These are phyloP conservation scores for Komagataella pseudopastoris DNA, from an alignment of 805 yeast species.

Conservation along the genomic window DNA sequence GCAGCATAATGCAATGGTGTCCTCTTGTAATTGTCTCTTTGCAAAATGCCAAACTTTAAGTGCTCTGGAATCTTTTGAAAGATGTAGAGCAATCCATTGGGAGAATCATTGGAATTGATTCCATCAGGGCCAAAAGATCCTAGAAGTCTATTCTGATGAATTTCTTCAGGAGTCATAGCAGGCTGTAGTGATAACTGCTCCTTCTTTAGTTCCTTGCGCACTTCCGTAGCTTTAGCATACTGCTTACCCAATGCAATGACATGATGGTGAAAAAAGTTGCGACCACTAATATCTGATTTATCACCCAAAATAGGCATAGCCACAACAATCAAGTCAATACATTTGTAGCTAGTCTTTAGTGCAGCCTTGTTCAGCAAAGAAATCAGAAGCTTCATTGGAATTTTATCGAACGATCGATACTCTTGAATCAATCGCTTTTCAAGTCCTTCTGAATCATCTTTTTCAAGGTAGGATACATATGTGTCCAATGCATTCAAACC, in stretches of 20 bases:
- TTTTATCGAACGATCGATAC: constrained; percentile 29
- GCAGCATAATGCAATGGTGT: constrained; percentile 88
- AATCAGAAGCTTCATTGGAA: constrained; percentile 41
- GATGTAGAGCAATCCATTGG: constrained; percentile 46
- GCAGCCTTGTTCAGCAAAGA: constrained; percentile 58
- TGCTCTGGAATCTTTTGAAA: constrained; percentile 41
- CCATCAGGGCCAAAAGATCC: constrained; percentile 54
- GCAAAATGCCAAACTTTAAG: constrained; percentile 40
- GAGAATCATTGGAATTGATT: constrained; percentile 39
- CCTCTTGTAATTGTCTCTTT: constrained; percentile 62
- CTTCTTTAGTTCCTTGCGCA: constrained; percentile 2
- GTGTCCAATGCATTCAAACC: constrained; percentile 6
- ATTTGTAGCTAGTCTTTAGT: constrained; percentile 32
- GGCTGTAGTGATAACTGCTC: constrained; percentile 18
- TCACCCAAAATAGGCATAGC: constrained; percentile 43
- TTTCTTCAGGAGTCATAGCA: constrained; percentile 38
- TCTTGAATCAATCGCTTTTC: constrained; percentile 26
- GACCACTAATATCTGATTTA: constrained; percentile 59
- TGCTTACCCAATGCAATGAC: constrained; percentile 69
- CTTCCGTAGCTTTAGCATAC: constrained; percentile 19
- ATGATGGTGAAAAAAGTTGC: constrained; percentile 79
- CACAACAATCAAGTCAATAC: constrained; percentile 43
- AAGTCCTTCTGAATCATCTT: constrained; percentile 23
- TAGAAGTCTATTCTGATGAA: constrained; percentile 22
- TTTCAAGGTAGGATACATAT: constrained; percentile 11